phyloP scores from a whole-genome alignment of 176 grass and related monocot genomes.

The Pontederia paniculata region DNA sequence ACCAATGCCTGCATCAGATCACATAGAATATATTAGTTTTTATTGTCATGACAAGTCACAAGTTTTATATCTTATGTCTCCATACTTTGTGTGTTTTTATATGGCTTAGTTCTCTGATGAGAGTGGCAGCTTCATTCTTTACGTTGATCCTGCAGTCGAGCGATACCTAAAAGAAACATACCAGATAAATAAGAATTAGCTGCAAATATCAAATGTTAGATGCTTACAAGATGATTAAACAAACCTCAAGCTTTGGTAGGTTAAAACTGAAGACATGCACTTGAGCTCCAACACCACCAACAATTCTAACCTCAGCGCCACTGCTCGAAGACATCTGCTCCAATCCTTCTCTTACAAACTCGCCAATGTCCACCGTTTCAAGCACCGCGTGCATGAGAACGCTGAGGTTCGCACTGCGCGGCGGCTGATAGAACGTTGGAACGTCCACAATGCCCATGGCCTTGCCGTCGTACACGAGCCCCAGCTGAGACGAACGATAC shows the following conservation, averaged over 20 bases:
- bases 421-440: constrained; percentile 72
- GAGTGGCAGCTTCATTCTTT: constrained; percentile 56
- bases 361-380: constrained; percentile 32
- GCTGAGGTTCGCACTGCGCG: constrained; percentile 43
- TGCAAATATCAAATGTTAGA: neutral
- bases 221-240: neutral
- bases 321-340: constrained; percentile 21
- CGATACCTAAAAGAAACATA: constrained; percentile 33
- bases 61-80: neutral
- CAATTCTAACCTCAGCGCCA: constrained; percentile 41
- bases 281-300: constrained; percentile 34
- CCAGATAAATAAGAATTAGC: neutral
- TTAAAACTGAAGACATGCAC: constrained; percentile 56
- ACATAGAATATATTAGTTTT: neutral
- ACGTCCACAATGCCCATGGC: constrained; percentile 50
- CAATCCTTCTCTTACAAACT: constrained; percentile 33
- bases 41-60: neutral
- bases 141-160: constrained; percentile 67
- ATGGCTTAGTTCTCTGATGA: constrained; percentile 29
- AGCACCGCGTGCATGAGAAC: constrained; percentile 55
- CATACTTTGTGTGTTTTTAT: constrained; percentile 44
- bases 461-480: constrained; percentile 43
- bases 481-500: constrained; percentile 47
- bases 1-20: constrained; percentile 33
- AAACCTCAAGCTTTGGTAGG: constrained; percentile 51